These are phyloP conservation scores for Zelonia costaricensis DNA, from an alignment of 208 protist genomes.

Conservation along the genomic window DNA sequence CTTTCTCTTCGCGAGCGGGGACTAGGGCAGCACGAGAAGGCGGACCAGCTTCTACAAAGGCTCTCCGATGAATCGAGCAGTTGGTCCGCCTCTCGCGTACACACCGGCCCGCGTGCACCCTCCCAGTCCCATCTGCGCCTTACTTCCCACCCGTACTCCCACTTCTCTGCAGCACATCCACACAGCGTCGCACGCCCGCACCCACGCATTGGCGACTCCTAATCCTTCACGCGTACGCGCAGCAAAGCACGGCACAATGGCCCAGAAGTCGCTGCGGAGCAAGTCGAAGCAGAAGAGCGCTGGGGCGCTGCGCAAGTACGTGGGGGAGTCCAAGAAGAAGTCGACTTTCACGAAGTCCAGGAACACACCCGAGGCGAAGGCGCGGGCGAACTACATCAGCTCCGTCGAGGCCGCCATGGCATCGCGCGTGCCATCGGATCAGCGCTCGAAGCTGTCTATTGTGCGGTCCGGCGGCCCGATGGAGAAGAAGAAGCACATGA, in stretches of 20 bases:
- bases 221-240: too few species aligned
- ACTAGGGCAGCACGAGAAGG: too few species aligned
- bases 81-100: too few species aligned
- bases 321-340: slow-evolving; percentile 84
- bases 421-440: slow-evolving; percentile 86
- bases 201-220: too few species aligned
- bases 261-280: slow-evolving; percentile 70
- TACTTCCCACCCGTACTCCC: too few species aligned
- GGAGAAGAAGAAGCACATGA: slow-evolving; percentile 75
- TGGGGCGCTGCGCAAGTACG: slow-evolving; percentile 83
- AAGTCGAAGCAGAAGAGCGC: slow-evolving; percentile 78
- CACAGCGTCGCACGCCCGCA: too few species aligned
- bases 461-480: slow-evolving; percentile 52
- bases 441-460: slow-evolving; percentile 83
- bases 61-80: too few species aligned
- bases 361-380: slow-evolving; percentile 61
- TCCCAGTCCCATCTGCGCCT: too few species aligned
- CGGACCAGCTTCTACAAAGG: too few species aligned
- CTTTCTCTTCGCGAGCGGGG: too few species aligned
- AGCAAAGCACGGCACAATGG: slow-evolving; percentile 48
- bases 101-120: too few species aligned
- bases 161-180: too few species aligned
- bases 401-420: slow-evolving; percentile 84
- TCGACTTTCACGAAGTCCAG: slow-evolving; percentile 63
- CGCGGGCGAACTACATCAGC: slow-evolving; percentile 79